These are phyloP conservation scores for Salix arbutifolia DNA, from an alignment of 345 rosid species.

Conservation along the genomic window DNA sequence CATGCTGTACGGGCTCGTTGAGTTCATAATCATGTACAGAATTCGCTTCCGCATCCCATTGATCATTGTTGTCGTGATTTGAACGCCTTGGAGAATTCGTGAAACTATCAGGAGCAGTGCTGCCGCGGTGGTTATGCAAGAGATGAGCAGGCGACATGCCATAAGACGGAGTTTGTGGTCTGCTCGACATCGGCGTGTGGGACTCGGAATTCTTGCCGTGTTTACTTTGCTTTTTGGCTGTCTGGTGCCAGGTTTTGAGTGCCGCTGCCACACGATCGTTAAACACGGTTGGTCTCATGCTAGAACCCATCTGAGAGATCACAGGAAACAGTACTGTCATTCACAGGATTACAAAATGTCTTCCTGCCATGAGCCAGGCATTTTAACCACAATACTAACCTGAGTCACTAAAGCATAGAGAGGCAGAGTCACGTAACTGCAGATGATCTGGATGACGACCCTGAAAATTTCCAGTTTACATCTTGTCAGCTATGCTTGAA, in stretches of 20 bases:
- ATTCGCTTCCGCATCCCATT: slow-evolving; percentile 51
- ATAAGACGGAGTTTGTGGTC: slow-evolving; percentile 60
- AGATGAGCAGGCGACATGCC: slow-evolving; percentile 78
- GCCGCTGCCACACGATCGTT: slow-evolving; percentile 74
- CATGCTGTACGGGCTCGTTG: slow-evolving; percentile 8
- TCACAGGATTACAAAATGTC: neutral
- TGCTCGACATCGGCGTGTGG: slow-evolving; percentile 55
- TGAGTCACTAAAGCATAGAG: slow-evolving; percentile 93
- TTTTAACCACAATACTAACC: slow-evolving; percentile 33
- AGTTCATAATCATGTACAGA: slow-evolving; percentile 26
- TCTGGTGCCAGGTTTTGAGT: slow-evolving; percentile 66
- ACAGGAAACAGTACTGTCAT: neutral
- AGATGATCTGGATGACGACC: slow-evolving; percentile 66
- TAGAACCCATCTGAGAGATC: slow-evolving; percentile 69
- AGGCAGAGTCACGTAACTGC: slow-evolving; percentile 95
- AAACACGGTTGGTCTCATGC: slow-evolving; percentile 81
- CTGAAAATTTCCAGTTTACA: slow-evolving; percentile 34
- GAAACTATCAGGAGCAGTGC: slow-evolving; percentile 40
- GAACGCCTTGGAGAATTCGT: slow-evolving; percentile 37
- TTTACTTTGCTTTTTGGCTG: slow-evolving; percentile 57
- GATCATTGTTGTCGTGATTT: slow-evolving; percentile 25
- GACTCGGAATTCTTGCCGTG: slow-evolving; percentile 47
- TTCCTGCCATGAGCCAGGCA: neutral
- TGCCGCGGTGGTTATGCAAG: slow-evolving; percentile 40
- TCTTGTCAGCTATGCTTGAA: neutral